Evolutionary conservation across 768 basidiomycete genomes (phyloP), one percentile per base, ranked within the genome.

Genomic region (Panaeolus papilionaceus): DNA sequence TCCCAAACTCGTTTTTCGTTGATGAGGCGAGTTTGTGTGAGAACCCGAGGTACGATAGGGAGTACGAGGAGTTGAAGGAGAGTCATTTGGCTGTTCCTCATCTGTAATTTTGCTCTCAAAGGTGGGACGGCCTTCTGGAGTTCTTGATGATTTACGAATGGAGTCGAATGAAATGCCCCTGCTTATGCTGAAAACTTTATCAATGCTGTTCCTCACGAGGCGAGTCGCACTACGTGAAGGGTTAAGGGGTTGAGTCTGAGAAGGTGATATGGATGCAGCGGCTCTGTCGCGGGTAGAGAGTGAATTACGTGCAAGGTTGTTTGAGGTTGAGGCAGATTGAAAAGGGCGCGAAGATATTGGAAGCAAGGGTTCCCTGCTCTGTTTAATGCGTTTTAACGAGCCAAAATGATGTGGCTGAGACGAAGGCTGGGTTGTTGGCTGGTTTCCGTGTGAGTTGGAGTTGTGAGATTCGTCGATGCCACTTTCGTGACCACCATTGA

Each of bases 341-440:
- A 78, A 75, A 20, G 75, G 72, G 26, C 74, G 73, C 44, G 81
- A 67, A 20, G 73, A 73, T n/a, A 82, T 79, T 45, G 92, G 91
- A 3, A 94, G 82, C 49, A 94, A 81, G 1, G 91, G 91, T 69
- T 94, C 93, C 38, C 89, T 86, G 74, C 92, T 92, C 67, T 84
- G 86, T 74, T 91, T 93, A 33, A 80, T 73, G 16, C 82, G 82
- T 61, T 81, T 81, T 14, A 82, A 65, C 3, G 71, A 80, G 70
- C 71, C 75, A 72, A 79, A 78, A 51, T 78, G 79, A 33, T 66
- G 37, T 28, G 54, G 3, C 11, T 28, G 54, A 12, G 54, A 14
- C 33, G 16, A 14, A 4, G 28, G 54, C 12, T 49, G n/a, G 47
- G 2, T 49, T 23, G 20, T 7, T 20, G 54, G 3, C 37, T 51